A percentile compares a stretch with the other conserved stretches of the same genome.
phyloP scores from a whole-genome alignment of 768 basidiomycete genomes.

The Trametes maxima region DNA sequence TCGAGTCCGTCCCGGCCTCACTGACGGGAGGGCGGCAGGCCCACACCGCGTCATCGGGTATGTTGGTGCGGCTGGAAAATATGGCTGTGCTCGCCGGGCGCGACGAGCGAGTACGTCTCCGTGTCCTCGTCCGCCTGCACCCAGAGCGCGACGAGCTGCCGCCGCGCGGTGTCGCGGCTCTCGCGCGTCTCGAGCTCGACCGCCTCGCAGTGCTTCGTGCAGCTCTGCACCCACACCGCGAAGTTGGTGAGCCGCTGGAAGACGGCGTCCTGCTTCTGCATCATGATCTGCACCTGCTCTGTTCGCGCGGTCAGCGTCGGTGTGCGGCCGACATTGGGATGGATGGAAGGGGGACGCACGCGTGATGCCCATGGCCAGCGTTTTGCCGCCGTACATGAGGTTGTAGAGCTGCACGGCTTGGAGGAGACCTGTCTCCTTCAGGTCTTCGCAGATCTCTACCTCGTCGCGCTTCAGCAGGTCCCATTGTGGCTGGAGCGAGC shows the following conservation, averaged over 20 bases:
- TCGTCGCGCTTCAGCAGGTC: conserved; percentile 22
- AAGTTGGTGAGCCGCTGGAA: conserved; percentile 23
- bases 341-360: conserved; percentile 16
- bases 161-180: conserved; percentile 22
- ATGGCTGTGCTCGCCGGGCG: conserved; percentile 16
- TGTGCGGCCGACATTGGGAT: background rate
- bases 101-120: conserved; percentile 13
- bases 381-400: conserved; percentile 29
- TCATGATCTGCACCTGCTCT: conserved; percentile 26
- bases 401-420: conserved; percentile 26
- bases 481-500: conserved; percentile 21
- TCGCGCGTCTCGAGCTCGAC: conserved; percentile 23
- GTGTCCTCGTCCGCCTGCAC: conserved; percentile 17
- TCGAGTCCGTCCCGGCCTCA: background rate
- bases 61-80: conserved; percentile 6
- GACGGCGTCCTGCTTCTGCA: conserved; percentile 25
- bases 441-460: conserved; percentile 10
- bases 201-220: conserved; percentile 23
- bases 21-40: too few species aligned
- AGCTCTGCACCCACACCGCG: conserved; percentile 28
- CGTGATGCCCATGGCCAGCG: conserved; percentile 26
- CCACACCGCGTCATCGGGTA: background rate
- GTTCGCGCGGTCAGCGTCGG: background rate
- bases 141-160: conserved; percentile 26
- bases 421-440: conserved; percentile 22